A percentile compares a stretch with the other conserved stretches of the same genome.
phyloP scores from a whole-genome alignment of 768 basidiomycete genomes.

The Phanerochaete sordida region DNA sequence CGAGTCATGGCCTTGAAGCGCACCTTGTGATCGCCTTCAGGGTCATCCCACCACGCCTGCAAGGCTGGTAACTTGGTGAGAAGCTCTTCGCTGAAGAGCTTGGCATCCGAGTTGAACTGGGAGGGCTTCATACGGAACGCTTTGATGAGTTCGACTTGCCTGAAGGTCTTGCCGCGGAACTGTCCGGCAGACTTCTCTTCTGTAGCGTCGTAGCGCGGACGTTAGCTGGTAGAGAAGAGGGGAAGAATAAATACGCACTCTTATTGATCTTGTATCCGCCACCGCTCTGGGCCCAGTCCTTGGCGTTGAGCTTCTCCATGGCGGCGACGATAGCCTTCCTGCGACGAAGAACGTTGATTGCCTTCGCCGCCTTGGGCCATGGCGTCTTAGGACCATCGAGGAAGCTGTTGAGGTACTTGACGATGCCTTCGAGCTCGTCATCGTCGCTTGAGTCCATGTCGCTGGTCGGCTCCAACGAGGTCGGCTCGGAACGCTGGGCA shows the following conservation, averaged over 20 bases:
- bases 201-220: not conserved
- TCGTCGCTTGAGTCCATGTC: not conserved
- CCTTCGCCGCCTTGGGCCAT: not conserved
- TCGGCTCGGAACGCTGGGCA: too few species aligned
- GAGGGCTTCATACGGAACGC: not conserved
- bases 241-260: not conserved
- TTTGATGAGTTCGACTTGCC: not conserved
- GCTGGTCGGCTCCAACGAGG: not conserved
- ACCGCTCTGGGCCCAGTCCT: not conserved
- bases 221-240: not conserved
- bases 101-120: not conserved
- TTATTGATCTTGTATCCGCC: not conserved
- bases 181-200: not conserved
- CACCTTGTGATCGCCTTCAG: not conserved
- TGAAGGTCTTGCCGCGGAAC: too few species aligned
- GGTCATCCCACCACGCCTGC: conserved; percentile 1
- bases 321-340: not conserved
- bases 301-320: not conserved
- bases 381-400: not conserved
- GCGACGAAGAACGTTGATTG: not conserved
- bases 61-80: not conserved
- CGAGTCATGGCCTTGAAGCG: not conserved
- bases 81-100: not conserved
- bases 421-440: not conserved
- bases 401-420: not conserved